Conservation (phyloP, 169 alveolate genomes). For the Theileria orientalis region DNA sequence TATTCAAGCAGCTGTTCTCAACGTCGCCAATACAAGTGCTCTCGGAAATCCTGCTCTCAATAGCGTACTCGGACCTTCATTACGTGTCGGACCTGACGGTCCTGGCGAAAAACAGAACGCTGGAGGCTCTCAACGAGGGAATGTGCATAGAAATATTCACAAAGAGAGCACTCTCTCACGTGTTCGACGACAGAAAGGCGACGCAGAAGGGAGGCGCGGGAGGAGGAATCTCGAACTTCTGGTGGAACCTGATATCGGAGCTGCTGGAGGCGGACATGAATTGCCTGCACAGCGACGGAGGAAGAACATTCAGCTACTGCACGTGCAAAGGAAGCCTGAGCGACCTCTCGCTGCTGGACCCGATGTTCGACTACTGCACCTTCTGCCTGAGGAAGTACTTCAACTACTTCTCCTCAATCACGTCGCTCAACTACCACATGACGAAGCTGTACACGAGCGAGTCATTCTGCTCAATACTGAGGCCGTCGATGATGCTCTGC, state of each 20-base stretch:
- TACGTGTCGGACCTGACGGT: not conserved
- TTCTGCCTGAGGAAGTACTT: slow-evolving; percentile 19
- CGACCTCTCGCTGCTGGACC: slow-evolving; percentile 23
- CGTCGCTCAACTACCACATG: slow-evolving; percentile 7
- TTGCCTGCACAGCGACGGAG: not conserved
- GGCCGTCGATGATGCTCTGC: slow-evolving; percentile 37
- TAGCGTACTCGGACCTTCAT: slow-evolving; percentile 16
- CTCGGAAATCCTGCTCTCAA: slow-evolving; percentile 22
- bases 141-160: slow-evolving; percentile 58
- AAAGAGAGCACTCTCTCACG: slow-evolving; percentile 46
- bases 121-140: not conserved
- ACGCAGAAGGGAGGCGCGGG: not conserved
- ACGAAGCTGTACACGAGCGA: slow-evolving; percentile 30
- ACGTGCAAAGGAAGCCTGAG: slow-evolving; percentile 16
- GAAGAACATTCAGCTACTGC: not conserved
- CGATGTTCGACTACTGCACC: slow-evolving; percentile 32
- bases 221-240: slow-evolving; percentile 13
- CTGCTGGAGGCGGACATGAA: slow-evolving; percentile 31
- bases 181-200: not conserved
- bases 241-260: slow-evolving; percentile 49
- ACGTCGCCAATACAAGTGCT: slow-evolving; percentile 11
- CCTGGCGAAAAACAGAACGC: not conserved
- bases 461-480: slow-evolving; percentile 13
- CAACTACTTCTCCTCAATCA: slow-evolving; percentile 7
- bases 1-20: slow-evolving; percentile 41